Conservation (phyloP, 495 filamentous ascomycete genomes). For the Penicillium fimorum region DNA sequence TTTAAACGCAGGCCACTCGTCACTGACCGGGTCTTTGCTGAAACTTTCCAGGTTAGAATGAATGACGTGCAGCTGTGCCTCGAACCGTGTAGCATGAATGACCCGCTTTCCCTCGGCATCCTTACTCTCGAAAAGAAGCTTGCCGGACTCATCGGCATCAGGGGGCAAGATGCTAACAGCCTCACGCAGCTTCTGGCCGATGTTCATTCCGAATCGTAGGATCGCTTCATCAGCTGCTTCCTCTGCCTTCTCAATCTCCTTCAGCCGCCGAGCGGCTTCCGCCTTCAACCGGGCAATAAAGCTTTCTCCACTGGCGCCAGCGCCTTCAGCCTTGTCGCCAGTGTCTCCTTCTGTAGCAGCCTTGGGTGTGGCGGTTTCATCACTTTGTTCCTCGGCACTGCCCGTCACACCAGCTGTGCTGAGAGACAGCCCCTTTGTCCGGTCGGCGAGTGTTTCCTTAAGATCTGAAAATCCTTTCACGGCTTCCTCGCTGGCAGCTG, state of each 20-base stretch:
- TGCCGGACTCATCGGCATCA: constrained; percentile 38
- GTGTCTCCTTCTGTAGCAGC: constrained; percentile 27
- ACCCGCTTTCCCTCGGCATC: constrained; percentile 85
- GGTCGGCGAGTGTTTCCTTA: constrained; percentile 62
- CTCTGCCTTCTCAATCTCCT: constrained; percentile 90
- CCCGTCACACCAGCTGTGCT: constrained; percentile 41
- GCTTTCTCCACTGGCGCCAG: constrained; percentile 64
- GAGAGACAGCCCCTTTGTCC: constrained; percentile 72
- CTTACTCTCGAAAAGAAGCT: constrained; percentile 86
- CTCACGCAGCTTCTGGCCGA: constrained; percentile 86
- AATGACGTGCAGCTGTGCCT: constrained; percentile 93
- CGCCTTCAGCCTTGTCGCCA: constrained; percentile 50
- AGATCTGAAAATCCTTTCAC: constrained; percentile 78
- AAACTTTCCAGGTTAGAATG: constrained; percentile 86
- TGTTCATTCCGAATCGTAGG: constrained; percentile 85
- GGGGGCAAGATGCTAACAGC: constrained; percentile 86
- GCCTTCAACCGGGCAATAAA: constrained; percentile 79
- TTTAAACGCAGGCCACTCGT: constrained; percentile 73
- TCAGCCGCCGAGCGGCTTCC: constrained; percentile 80
- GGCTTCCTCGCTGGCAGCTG: constrained; percentile 74
- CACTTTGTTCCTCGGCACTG: constrained; percentile 27
- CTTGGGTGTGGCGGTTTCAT: constrained; percentile 39
- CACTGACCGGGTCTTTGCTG: constrained; percentile 71
- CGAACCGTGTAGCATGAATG: constrained; percentile 89
- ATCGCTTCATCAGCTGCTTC: constrained; percentile 98